Evolutionary conservation across 116 monocot genomes (phyloP), one percentile per base, ranked within the genome.

Genomic region (Cymodocea nodosa): DNA sequence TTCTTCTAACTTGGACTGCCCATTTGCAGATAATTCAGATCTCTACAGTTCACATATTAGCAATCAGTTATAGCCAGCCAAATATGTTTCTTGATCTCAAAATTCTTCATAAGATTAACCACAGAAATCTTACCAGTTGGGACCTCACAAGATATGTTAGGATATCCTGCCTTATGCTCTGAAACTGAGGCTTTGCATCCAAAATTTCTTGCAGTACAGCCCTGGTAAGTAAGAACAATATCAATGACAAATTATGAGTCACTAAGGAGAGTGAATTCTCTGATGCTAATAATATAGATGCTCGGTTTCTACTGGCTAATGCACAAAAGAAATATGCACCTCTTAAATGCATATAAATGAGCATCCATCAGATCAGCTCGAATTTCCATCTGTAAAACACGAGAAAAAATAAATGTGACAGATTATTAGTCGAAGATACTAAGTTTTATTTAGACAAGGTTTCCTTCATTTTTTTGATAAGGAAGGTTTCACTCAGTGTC

Each of bases 291-390:
- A 30, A 30, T 30, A 30, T 30, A 30, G 30, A 3, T 30, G 30
- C 30, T 30, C 30, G 3, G 30, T 30, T 30, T 30, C 30, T 30
- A 30, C 30, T 30, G 23, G 50, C 8, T 15, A 22, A 4, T 16
- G 23, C 23, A 65, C 16, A 37, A 39, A 56, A 62, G 37, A 15
- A 62, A 62, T 18, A 39, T 70, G 20, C 61, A 98, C 98, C 98
- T 92, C 67, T 92, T 92, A 70, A 99, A 89, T 36, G 86, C 89
- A 78, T 99, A 99, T 76, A 99, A 77, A 84, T 98, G 98, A 52
- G 98, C 98, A 86, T 98, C 98, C 98, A 98, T 92, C 35, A 98
- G 78, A 80, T 99, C 98, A 72, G 84, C 76, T 65, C 92, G 84
- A 70, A 92, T 82, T 77, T 99, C 98, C 84, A 99, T 89, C 98